phyloP scores from a whole-genome alignment of 2,329 filamentous ascomycete species.

The Fusarium albosuccineum region DNA sequence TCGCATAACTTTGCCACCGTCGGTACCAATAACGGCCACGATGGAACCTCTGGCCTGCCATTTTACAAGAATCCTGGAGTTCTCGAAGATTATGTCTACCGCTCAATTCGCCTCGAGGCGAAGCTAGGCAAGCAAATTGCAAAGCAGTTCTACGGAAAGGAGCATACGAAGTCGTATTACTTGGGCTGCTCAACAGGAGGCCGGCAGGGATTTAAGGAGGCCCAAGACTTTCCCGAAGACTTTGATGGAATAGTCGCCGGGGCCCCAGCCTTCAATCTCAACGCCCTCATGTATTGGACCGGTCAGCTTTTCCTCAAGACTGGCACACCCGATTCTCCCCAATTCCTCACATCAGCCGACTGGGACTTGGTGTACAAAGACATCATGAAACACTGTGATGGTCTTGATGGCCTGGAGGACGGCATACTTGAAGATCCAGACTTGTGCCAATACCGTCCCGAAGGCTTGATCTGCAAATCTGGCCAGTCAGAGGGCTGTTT shows the following conservation, averaged over 20 bases:
- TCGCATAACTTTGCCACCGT: not conserved
- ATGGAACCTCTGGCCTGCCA: not conserved
- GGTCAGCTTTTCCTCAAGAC: not conserved
- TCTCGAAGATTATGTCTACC: slow-evolving; percentile 7
- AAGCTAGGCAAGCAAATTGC: slow-evolving; percentile 4
- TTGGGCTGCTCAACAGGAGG: slow-evolving; percentile 71
- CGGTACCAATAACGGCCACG: slow-evolving; percentile 35
- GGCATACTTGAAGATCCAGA: slow-evolving; percentile 63
- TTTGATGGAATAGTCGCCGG: slow-evolving; percentile 64
- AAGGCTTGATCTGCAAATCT: slow-evolving; percentile 53
- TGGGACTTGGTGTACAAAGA: slow-evolving; percentile 60
- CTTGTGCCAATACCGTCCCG: slow-evolving; percentile 60
- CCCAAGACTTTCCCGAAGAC: slow-evolving; percentile 66
- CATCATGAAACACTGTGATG: slow-evolving; percentile 64
- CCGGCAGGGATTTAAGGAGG: slow-evolving; percentile 66
- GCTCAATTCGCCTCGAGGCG: slow-evolving; percentile 4
- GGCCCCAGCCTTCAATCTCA: slow-evolving; percentile 60
- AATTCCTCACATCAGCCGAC: slow-evolving; percentile 34
- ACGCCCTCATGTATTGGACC: slow-evolving; percentile 54
- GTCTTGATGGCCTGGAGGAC: slow-evolving; percentile 62
- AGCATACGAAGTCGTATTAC: slow-evolving; percentile 63
- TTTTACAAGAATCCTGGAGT: slow-evolving; percentile 5
- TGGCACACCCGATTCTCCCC: not conserved
- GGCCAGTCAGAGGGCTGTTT: slow-evolving; percentile 8
- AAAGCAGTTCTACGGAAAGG: slow-evolving; percentile 57